phyloP scores from a whole-genome alignment of 2,329 filamentous ascomycete genomes.

The Penicillium sp. region DNA sequence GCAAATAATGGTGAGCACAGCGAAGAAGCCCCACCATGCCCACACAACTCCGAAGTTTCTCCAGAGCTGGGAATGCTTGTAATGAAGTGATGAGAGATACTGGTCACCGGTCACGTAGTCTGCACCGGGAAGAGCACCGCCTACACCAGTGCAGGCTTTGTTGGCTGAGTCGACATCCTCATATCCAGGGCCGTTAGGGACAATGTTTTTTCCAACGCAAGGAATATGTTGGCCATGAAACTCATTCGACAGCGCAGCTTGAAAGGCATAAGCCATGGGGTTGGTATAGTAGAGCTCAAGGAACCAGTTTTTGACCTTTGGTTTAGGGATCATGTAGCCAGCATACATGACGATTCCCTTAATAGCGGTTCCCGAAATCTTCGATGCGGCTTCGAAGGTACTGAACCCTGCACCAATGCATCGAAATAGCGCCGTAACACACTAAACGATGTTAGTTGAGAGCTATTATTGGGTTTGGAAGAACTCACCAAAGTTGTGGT shows the following conservation, averaged over 20 bases:
- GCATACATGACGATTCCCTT: conserved; percentile 28
- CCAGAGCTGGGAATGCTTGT: conserved; percentile 46
- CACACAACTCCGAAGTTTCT: conserved; percentile 53
- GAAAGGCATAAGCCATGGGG: conserved; percentile 28
- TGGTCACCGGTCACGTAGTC: conserved; percentile 47
- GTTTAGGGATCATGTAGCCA: conserved; percentile 36
- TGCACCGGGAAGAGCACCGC: conserved; percentile 45
- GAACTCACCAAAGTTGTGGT: conserved; percentile 5
- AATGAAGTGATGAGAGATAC: conserved; percentile 49
- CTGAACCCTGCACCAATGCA: conserved; percentile 46
- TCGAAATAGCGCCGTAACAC: conserved; percentile 50
- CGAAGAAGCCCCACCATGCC: conserved; percentile 53
- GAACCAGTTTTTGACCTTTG: conserved; percentile 44
- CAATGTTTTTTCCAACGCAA: conserved; percentile 24
- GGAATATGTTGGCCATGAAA: conserved; percentile 24
- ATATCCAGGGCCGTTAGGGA: conserved; percentile 24
- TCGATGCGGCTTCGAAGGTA: conserved; percentile 51
- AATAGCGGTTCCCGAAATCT: conserved; percentile 33
- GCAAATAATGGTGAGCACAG: conserved; percentile 48
- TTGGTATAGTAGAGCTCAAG: conserved; percentile 30
- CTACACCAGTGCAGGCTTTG: conserved; percentile 48
- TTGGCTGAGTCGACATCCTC: conserved; percentile 12
- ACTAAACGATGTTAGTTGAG: background rate
- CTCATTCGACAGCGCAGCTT: conserved; percentile 26
- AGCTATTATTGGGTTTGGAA: too few species aligned